These are phyloP conservation scores for Acacia acuminata DNA, from an alignment of 306 rosid genomes.

Conservation along the genomic window DNA sequence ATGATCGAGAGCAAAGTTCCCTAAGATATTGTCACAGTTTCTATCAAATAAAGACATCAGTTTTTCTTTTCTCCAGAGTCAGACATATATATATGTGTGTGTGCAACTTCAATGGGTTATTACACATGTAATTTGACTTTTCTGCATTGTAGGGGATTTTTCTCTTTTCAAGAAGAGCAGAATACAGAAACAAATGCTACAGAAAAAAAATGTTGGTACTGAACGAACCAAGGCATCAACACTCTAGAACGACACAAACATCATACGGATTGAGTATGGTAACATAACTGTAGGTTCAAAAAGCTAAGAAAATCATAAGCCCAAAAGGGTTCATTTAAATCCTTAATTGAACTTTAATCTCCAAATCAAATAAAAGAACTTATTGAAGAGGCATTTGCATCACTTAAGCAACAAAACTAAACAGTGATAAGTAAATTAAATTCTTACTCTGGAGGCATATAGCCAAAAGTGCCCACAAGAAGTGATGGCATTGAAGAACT, in stretches of 20 bases:
- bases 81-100: not conserved
- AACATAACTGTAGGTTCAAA: not conserved
- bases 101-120: not conserved
- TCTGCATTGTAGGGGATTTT: not conserved
- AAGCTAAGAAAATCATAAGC: not conserved
- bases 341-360: not conserved
- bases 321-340: not conserved
- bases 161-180: not conserved
- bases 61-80: not conserved
- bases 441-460: constrained; percentile 79
- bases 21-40: not conserved
- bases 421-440: not conserved
- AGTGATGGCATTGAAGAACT: constrained; percentile 59
- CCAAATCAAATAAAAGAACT: not conserved
- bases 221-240: not conserved
- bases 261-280: not conserved
- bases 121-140: not conserved
- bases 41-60: not conserved
- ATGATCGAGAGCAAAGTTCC: not conserved
- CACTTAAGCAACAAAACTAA: not conserved
- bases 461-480: constrained; percentile 83
- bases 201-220: not conserved
- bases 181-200: not conserved
- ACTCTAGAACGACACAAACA: not conserved
- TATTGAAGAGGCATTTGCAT: not conserved